Conservation (phyloP, 2,329 filamentous ascomycete species). For the Phaeomoniella chlamydospora region DNA sequence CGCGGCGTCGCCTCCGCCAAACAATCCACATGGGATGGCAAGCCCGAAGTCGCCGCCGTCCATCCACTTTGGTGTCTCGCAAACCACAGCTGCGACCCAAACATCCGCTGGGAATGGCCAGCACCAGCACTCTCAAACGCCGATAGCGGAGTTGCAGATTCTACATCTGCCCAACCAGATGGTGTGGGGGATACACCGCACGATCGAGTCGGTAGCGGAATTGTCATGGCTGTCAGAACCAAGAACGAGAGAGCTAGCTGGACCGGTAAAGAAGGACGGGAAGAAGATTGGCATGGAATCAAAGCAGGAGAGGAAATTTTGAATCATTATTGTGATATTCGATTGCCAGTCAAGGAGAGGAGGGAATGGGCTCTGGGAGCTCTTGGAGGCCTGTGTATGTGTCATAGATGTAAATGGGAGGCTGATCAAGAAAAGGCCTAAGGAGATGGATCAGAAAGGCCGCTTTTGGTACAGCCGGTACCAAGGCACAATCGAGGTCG, state of each 20-base stretch:
- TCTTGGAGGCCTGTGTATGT: conserved; percentile 80
- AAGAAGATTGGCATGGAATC: conserved; percentile 43
- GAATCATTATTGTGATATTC: conserved; percentile 88
- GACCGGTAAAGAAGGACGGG: conserved; percentile 14
- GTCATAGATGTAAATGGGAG: conserved; percentile 66
- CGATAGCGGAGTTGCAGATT: background rate
- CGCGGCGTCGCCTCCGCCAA: conserved; percentile 81
- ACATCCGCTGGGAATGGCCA: conserved; percentile 88
- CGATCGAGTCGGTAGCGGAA: conserved; percentile 14
- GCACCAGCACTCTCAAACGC: conserved; percentile 43
- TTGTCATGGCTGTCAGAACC: conserved; percentile 20
- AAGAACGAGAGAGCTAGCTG: conserved; percentile 21
- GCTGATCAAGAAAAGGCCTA: conserved; percentile 15
- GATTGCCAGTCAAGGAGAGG: conserved; percentile 60
- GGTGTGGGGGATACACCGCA: conserved; percentile 2
- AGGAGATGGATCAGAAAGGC: too few species aligned
- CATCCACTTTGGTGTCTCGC: conserved; percentile 94
- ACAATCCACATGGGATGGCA: conserved; percentile 59
- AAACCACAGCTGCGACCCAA: conserved; percentile 92
- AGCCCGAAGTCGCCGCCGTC: conserved; percentile 82
- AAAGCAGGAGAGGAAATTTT: conserved; percentile 70
- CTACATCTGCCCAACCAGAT: too few species aligned
- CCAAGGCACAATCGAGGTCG: too few species aligned
- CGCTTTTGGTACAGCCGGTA: too few species aligned
- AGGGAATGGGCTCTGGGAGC: conserved; percentile 82